Evolutionary conservation across 331 rosid species (phyloP).

Genomic region (Malus hybrid): DNA sequence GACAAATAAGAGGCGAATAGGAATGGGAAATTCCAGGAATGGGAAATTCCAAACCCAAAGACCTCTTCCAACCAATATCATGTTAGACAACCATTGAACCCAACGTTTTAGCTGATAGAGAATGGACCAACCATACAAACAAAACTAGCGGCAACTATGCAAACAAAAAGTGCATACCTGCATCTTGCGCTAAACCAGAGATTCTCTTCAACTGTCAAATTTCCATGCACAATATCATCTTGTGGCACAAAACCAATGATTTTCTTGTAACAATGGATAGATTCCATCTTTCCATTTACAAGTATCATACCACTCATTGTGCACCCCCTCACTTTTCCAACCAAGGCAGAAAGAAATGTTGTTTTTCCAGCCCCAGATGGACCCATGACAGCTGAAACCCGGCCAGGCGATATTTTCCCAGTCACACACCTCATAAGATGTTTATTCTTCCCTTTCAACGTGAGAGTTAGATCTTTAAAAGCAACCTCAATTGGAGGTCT

Average conservation of each 20-base stretch:
- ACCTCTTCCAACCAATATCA: not conserved
- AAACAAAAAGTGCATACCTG: constrained; percentile 43
- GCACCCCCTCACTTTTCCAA: constrained; percentile 84
- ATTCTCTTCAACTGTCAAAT: constrained; percentile 96
- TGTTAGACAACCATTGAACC: not conserved
- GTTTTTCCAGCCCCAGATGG: constrained; percentile 99
- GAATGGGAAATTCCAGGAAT: not conserved
- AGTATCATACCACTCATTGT: constrained; percentile 74
- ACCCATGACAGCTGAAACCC: constrained; percentile 97
- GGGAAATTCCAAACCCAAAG: not conserved
- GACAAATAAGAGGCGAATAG: not conserved
- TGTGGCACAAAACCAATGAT: constrained; percentile 97
- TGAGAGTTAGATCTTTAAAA: constrained; percentile 82
- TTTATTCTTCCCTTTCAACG: constrained; percentile 81
- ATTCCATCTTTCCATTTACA: constrained; percentile 63
- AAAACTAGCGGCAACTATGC: not conserved
- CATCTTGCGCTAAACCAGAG: constrained; percentile 98
- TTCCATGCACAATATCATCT: constrained; percentile 98
- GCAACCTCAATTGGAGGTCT: constrained; percentile 90
- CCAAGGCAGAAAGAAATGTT: constrained; percentile 92
- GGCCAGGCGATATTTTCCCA: constrained; percentile 78
- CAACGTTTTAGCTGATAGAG: not conserved
- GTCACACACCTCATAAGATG: constrained; percentile 90
- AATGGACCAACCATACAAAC: not conserved
- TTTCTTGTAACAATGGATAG: constrained; percentile 80